phyloP scores from a whole-genome alignment of 768 basidiomycete genomes.

The Chalciporus chontae region DNA sequence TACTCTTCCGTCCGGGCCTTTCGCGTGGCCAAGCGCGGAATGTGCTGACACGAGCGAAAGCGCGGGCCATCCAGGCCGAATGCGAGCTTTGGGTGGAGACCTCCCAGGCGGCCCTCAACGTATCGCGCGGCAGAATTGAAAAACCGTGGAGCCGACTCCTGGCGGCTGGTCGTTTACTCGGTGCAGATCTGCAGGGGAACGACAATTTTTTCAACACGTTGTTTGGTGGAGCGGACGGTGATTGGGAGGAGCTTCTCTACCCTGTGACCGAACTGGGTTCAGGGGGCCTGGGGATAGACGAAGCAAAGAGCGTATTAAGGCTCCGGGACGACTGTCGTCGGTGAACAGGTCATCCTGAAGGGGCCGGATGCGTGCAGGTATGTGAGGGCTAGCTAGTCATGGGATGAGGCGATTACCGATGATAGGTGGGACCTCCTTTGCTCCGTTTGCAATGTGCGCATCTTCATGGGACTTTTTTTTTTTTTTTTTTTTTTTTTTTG shows the following conservation, averaged over 20 bases:
- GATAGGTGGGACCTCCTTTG: too few relatives aligned
- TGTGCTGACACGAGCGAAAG: slow-evolving; percentile 41
- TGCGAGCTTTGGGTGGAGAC: slow-evolving; percentile 83
- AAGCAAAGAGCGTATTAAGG: slow-evolving; percentile 55
- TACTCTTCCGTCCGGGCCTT: slow-evolving; percentile 74
- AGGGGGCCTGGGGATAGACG: slow-evolving; percentile 59
- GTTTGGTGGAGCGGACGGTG: slow-evolving; percentile 19
- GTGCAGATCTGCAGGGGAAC: slow-evolving; percentile 44
- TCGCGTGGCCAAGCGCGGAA: slow-evolving; percentile 30
- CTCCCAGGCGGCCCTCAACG: slow-evolving; percentile 55
- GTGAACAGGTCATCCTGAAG: slow-evolving; percentile 1
- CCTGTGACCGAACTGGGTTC: slow-evolving; percentile 53
- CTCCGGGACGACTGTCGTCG: slow-evolving; percentile 37
- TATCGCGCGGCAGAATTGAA: slow-evolving; percentile 51
- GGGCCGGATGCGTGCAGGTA: background rate
- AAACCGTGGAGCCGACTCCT: slow-evolving; percentile 74
- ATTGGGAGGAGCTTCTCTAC: slow-evolving; percentile 49
- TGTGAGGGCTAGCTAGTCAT: background rate
- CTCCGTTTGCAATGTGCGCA: too few relatives aligned
- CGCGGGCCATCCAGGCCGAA: slow-evolving; percentile 62
- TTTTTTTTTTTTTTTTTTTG: background rate
- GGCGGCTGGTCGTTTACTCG: slow-evolving; percentile 67
- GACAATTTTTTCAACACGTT: slow-evolving; percentile 22
- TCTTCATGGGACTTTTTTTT: background rate
- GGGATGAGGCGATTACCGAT: background rate